Conservation (phyloP, 2,329 filamentous ascomycete genomes). For the Aspergillus fructus region DNA sequence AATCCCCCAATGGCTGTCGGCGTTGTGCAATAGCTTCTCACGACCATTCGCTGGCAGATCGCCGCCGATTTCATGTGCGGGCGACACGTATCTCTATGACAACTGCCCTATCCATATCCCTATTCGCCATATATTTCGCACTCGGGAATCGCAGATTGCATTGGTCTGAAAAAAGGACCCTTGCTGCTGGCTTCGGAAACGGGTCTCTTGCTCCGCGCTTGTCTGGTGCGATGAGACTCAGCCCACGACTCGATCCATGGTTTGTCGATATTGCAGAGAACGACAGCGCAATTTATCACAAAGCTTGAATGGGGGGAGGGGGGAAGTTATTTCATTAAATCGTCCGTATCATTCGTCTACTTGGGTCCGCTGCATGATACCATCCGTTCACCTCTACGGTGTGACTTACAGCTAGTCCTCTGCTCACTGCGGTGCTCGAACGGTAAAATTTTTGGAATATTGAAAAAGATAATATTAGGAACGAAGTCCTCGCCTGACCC, state of each 20-base stretch:
- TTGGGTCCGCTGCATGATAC: background rate
- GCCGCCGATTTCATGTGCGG: conserved; percentile 3
- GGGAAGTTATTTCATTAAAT: conserved; percentile 5
- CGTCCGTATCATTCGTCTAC: background rate
- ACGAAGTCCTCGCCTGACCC: background rate
- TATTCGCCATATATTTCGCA: background rate
- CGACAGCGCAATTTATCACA: background rate
- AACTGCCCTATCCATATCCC: background rate
- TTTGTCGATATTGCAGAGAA: background rate
- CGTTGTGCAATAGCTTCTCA: conserved; percentile 9
- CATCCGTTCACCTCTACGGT: background rate
- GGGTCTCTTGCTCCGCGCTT: conserved; percentile 4
- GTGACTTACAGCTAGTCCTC: background rate
- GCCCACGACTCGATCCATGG: background rate
- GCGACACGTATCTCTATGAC: background rate
- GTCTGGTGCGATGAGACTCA: conserved; percentile 9
- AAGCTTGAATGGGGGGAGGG: conserved; percentile 11
- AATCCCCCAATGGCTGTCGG: conserved; percentile 11
- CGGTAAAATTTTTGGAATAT: background rate
- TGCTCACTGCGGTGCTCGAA: background rate
- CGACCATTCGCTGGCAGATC: conserved; percentile 8
- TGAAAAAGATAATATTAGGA: background rate
- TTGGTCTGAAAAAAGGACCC: background rate
- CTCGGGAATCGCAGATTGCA: background rate
- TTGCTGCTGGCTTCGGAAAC: background rate